Evolutionary conservation across 176 grass and related monocot genomes (phyloP).

Genomic region (Luzula sylvatica): DNA sequence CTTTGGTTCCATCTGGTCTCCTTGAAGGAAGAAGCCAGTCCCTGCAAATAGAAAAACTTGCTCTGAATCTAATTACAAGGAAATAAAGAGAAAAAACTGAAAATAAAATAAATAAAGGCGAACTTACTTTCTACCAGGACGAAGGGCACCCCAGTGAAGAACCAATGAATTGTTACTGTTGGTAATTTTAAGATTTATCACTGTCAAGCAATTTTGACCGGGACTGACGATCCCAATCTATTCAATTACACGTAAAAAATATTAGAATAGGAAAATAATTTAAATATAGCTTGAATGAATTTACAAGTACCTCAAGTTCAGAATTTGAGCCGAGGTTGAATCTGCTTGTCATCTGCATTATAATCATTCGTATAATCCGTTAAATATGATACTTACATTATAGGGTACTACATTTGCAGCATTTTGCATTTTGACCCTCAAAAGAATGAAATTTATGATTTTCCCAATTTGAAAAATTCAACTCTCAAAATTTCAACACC

Average conservation of each 20-base stretch:
- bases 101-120: not conserved
- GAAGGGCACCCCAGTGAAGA: conserved; percentile 85
- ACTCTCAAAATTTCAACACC: not conserved
- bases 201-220: conserved; percentile 16
- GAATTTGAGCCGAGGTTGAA: conserved; percentile 73
- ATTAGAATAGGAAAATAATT: conserved; percentile 5
- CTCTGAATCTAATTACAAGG: not conserved
- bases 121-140: conserved; percentile 32
- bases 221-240: conserved; percentile 46
- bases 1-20: conserved; percentile 49
- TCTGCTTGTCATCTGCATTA: conserved; percentile 38
- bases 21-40: conserved; percentile 57
- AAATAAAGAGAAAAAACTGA: conserved; percentile 4
- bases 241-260: conserved; percentile 17
- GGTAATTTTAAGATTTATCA: conserved; percentile 52
- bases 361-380: no score
- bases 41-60: conserved; percentile 32
- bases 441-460: not conserved
- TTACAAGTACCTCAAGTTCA: conserved; percentile 49
- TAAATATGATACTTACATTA: no score
- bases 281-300: conserved; percentile 6
- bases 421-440: conserved; percentile 3
- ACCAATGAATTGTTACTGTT: conserved; percentile 45
- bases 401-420: not conserved
- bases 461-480: conserved; percentile 3